Evolutionary conservation across 2,329 filamentous ascomycete species (phyloP).

Genomic region (Thermoascus crustaceus): DNA sequence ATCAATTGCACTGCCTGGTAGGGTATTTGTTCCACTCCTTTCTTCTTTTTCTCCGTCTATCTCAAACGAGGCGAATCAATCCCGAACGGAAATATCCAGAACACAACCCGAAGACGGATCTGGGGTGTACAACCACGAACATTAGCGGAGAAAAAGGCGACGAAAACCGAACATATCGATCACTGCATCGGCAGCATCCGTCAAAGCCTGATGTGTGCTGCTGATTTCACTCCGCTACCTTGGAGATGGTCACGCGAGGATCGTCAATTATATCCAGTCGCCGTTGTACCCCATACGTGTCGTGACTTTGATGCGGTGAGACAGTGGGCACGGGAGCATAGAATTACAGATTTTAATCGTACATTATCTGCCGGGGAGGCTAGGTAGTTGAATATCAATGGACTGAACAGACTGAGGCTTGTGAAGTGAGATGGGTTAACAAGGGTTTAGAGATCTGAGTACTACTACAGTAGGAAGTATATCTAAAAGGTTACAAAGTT

Average conservation of each 20-base stretch:
- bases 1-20: constrained; percentile 8
- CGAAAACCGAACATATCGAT: too few relatives aligned
- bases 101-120: constrained; percentile 3
- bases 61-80: too few relatives aligned
- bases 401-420: too few relatives aligned
- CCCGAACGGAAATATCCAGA: background rate
- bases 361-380: too few relatives aligned
- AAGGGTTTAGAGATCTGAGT: too few relatives aligned
- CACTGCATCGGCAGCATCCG: constrained; percentile 3
- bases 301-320: constrained; percentile 1
- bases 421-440: too few relatives aligned
- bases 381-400: too few relatives aligned
- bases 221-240: constrained; percentile 1
- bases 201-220: constrained; percentile 3
- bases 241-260: constrained; percentile 2
- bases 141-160: background rate
- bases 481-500: too few relatives aligned
- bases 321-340: constrained; percentile 1
- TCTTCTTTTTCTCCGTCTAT: too few relatives aligned
- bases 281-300: constrained; percentile 1
- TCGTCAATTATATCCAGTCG: background rate
- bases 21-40: constrained; percentile 1
- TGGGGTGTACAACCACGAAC: background rate
- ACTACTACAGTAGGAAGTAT: too few relatives aligned
- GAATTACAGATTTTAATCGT: background rate